Evolutionary conservation across 805 yeast species (phyloP).

Genomic region (Lipomyces starkeyi): DNA sequence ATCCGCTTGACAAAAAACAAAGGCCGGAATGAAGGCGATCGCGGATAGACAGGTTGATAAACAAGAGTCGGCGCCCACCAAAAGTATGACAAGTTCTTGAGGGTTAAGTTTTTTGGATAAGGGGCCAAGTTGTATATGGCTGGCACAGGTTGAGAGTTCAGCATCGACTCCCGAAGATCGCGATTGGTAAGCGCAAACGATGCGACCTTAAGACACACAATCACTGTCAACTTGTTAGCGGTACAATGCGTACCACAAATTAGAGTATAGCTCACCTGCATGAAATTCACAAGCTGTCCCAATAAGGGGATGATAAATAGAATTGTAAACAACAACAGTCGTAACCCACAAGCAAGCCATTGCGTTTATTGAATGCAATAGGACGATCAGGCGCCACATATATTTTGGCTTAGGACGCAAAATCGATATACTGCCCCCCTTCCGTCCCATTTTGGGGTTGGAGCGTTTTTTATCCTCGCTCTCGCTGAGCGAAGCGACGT

Average conservation of each 20-base stretch:
- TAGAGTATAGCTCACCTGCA: slow-evolving; percentile 39
- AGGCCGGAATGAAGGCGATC: slow-evolving; percentile 44
- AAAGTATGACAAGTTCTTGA: slow-evolving; percentile 48
- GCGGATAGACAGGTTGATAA: slow-evolving; percentile 57
- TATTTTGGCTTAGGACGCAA: slow-evolving; percentile 39
- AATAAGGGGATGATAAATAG: slow-evolving; percentile 51
- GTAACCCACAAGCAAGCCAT: slow-evolving; percentile 43
- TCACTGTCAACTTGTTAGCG: slow-evolving; percentile 37
- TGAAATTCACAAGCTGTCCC: slow-evolving; percentile 53
- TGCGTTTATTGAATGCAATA: slow-evolving; percentile 47
- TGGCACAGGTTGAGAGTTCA: slow-evolving; percentile 44
- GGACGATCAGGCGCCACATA: slow-evolving; percentile 44
- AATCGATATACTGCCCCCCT: slow-evolving; percentile 15
- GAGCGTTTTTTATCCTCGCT: neutral
- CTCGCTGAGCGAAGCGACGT: slow-evolving; percentile 8
- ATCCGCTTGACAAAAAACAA: slow-evolving; percentile 46
- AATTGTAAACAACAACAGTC: slow-evolving; percentile 45
- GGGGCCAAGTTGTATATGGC: slow-evolving; percentile 44
- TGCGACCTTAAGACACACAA: slow-evolving; percentile 50
- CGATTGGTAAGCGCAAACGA: slow-evolving; percentile 54
- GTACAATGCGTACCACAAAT: neutral
- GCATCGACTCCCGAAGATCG: slow-evolving; percentile 48
- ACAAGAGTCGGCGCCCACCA: slow-evolving; percentile 57
- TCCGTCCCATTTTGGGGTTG: neutral
- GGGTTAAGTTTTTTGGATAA: slow-evolving; percentile 52